Conservation (phyloP, 2,329 filamentous ascomycete species). For the Neoascochyta sp. region DNA sequence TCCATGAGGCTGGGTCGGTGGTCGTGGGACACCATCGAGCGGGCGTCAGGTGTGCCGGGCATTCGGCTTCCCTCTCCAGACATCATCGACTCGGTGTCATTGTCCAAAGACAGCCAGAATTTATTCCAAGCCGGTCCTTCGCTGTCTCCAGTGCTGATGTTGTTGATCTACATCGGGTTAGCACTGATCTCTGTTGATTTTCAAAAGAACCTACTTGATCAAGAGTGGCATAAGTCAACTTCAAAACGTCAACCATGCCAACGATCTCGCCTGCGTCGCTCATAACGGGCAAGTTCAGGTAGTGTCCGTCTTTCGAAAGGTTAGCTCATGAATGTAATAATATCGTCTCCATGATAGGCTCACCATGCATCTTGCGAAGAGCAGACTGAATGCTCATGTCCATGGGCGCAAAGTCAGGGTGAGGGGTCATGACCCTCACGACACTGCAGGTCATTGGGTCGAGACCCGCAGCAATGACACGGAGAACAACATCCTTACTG, state of each 20-base stretch:
- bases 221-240: slow-evolving; percentile 94
- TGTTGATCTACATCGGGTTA: slow-evolving; percentile 62
- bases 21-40: slow-evolving; percentile 81
- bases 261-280: slow-evolving; percentile 96
- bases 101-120: slow-evolving; percentile 95
- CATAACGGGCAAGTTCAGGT: slow-evolving; percentile 97
- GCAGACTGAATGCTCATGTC: slow-evolving; percentile 99
- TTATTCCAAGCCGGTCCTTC: slow-evolving; percentile 99
- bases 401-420: slow-evolving; percentile 96
- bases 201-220: slow-evolving; percentile 67
- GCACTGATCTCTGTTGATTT: slow-evolving; percentile 1
- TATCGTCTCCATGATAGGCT: slow-evolving; percentile 32
- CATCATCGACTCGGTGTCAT: slow-evolving; percentile 93
- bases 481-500: slow-evolving; percentile 96
- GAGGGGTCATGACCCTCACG: slow-evolving; percentile 97
- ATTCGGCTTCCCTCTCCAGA: slow-evolving; percentile 79
- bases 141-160: slow-evolving; percentile 80
- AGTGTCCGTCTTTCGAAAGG: slow-evolving; percentile 76
- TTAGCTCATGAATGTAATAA: slow-evolving; percentile 11
- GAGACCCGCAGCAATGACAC: slow-evolving; percentile 93
- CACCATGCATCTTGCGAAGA: slow-evolving; percentile 97
- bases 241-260: slow-evolving; percentile 98
- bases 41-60: slow-evolving; percentile 62
- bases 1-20: slow-evolving; percentile 58
- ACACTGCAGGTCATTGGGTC: slow-evolving; percentile 95